These are phyloP conservation scores for Pseudomassariella vexata DNA, from an alignment of 2,329 filamentous ascomycete species.

Conservation along the genomic window DNA sequence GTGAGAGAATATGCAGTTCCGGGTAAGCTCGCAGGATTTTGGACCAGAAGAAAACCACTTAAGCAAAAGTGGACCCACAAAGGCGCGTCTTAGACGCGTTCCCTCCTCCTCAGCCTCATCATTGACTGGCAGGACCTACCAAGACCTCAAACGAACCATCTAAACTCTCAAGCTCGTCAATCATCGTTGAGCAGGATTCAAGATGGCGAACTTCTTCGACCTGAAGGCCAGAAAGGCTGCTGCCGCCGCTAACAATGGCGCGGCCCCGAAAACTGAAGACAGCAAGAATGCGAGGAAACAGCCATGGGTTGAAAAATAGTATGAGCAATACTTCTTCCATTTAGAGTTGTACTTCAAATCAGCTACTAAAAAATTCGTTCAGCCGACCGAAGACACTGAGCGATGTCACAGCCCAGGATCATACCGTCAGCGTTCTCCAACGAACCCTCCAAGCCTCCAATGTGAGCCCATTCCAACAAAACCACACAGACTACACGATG, in stretches of 20 bases:
- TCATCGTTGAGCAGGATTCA: not conserved
- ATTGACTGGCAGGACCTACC: too few relatives aligned
- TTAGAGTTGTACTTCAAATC: too few relatives aligned
- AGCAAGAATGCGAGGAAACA: conserved; percentile 63
- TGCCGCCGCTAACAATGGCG: conserved; percentile 55
- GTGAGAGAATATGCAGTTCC: too few relatives aligned
- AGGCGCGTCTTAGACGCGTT: too few relatives aligned
- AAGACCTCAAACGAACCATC: too few relatives aligned
- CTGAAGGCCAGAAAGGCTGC: conserved; percentile 84
- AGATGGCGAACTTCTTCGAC: conserved; percentile 91
- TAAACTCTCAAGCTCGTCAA: not conserved
- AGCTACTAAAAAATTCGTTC: conserved; percentile 14
- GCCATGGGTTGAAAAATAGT: conserved; percentile 99
- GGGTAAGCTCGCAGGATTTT: too few relatives aligned
- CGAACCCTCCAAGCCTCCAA: conserved; percentile 93
- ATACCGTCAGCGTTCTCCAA: conserved; percentile 88
- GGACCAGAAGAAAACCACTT: too few relatives aligned
- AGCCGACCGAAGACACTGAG: conserved; percentile 90
- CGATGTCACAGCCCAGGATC: conserved; percentile 96
- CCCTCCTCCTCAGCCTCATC: too few relatives aligned
- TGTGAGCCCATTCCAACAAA: conserved; percentile 38
- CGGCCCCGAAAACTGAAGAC: conserved; percentile 60
- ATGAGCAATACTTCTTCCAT: not conserved
- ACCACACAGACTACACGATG: too few relatives aligned
- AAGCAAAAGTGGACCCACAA: too few relatives aligned